A percentile compares a stretch with the other conserved stretches of the same genome.
Conservation (phyloP, 352 stramenopile genomes). For the Globisporangium paroecandrum region DNA sequence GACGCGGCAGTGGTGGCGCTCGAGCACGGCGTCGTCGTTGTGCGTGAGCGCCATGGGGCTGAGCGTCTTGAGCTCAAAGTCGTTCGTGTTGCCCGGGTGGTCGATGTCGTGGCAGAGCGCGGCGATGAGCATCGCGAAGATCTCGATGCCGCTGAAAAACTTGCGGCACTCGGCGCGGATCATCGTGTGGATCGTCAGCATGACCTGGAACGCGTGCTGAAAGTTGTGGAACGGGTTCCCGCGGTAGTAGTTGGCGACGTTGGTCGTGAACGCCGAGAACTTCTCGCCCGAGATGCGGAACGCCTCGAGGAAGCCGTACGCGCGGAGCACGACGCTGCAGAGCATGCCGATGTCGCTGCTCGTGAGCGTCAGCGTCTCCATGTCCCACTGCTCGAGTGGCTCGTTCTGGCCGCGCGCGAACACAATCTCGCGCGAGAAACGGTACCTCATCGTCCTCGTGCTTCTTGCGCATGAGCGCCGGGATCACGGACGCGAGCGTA, state of each 20-base stretch:
- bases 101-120: slow-evolving; percentile 82
- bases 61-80: slow-evolving; percentile 76
- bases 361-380: slow-evolving; percentile 35
- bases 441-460: slow-evolving; percentile 50
- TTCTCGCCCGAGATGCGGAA: slow-evolving; percentile 57
- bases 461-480: slow-evolving; percentile 37
- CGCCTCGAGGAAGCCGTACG: slow-evolving; percentile 50
- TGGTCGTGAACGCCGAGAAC: slow-evolving; percentile 46
- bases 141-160: slow-evolving; percentile 60
- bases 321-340: slow-evolving; percentile 42
- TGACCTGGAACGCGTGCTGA: slow-evolving; percentile 70
- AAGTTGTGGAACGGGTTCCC: slow-evolving; percentile 82
- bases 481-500: slow-evolving; percentile 24
- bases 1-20: slow-evolving; percentile 76
- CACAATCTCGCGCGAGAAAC: slow-evolving; percentile 56
- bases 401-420: slow-evolving; percentile 41
- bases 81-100: slow-evolving; percentile 80
- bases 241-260: slow-evolving; percentile 67
- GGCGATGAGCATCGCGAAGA: slow-evolving; percentile 70
- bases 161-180: slow-evolving; percentile 51
- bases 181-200: slow-evolving; percentile 57
- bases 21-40: slow-evolving; percentile 81
- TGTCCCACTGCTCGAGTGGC: slow-evolving; percentile 51
- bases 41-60: slow-evolving; percentile 79
- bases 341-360: slow-evolving; percentile 41